Evolutionary conservation across 805 yeast species (phyloP).

Genomic region (Ogataea naganishii): DNA sequence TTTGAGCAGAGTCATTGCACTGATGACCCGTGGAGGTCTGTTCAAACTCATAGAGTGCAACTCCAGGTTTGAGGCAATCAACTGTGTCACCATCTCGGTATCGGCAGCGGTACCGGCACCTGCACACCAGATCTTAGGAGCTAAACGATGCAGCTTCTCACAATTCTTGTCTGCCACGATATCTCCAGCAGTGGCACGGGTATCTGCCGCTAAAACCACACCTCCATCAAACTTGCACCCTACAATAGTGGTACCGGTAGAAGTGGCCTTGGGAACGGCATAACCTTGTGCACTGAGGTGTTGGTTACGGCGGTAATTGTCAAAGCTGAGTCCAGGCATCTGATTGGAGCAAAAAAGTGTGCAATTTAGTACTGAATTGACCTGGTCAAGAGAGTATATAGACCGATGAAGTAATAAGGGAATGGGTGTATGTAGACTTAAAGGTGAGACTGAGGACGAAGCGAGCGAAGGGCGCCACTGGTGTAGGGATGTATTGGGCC

Average conservation of each 20-base stretch:
- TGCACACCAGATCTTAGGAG: constrained; percentile 97
- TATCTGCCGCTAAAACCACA: constrained; percentile 97
- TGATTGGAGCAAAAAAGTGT: no score
- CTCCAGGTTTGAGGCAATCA: constrained; percentile 85
- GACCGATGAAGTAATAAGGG: no score
- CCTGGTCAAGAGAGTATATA: no score
- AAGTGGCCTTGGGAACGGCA: constrained; percentile 80
- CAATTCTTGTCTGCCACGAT: constrained; percentile 98
- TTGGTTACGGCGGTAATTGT: constrained; percentile 85
- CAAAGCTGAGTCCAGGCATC: constrained; percentile 93
- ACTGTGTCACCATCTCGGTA: constrained; percentile 94
- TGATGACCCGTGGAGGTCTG: constrained; percentile 87
- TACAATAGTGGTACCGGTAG: constrained; percentile 99
- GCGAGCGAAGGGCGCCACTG: no score
- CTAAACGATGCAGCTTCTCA: constrained; percentile 83
- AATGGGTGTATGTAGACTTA: no score
- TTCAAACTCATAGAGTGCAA: constrained; percentile 77
- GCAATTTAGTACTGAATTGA: no score
- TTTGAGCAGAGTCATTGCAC: constrained; percentile 86
- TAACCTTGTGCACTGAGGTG: constrained; percentile 64
- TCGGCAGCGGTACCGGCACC: constrained; percentile 99
- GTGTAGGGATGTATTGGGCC: no score
- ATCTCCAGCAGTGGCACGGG: constrained; percentile 94
- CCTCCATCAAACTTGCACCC: constrained; percentile 92
- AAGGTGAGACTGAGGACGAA: no score